Evolutionary conservation across 768 basidiomycete genomes (phyloP), one percentile per base, ranked within the genome.

Genomic region (Amylocystis lapponica): DNA sequence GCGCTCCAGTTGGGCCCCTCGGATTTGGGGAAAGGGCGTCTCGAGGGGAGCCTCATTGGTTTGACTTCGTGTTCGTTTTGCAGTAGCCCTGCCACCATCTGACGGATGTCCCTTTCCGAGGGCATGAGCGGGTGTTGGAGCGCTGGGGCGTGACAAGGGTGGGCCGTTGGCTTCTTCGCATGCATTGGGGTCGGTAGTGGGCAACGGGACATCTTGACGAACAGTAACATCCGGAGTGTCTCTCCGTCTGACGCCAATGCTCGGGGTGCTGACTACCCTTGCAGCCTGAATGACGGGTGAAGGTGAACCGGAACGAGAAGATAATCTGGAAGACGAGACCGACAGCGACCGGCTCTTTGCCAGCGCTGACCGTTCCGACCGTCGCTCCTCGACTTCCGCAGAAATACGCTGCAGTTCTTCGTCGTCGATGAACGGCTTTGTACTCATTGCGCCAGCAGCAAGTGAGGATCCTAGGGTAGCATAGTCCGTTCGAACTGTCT

Each of bases 1-100:
- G 0, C 76, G 71, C 57, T 95, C 89, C 29, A 91, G 72, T 32
- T 75, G 79, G 33, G 78, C 78, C 8, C 86, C 89, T 17, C 85
- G 78, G 34, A 93, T 92, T 46, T 80, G 77, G 1, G 92, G 92
- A 67, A 96, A 91, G 1, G 86, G 81, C 0, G 79, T 72, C 50
- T 58, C 43, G 3, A 34, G 38, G 47, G 40, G n/a, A 21, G 32
- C 31, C 31, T 29, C 34, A 19, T 30, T 37, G 11, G 19, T 17
- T n/a, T 41, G 36, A 2, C 11, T 38, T 8, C 21, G 7, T 38
- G 36, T 14, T 22, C n/a, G n/a, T n/a, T n/a, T n/a, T n/a, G n/a
- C n/a, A n/a, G n/a, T n/a, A n/a, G n/a, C n/a, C n/a, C n/a, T n/a
- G n/a, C n/a, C 25, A 8, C 9, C 14, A 14, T 34, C 9, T 34